Evolutionary conservation across 805 yeast species (phyloP).

Genomic region (Metschnikowia continentalis): DNA sequence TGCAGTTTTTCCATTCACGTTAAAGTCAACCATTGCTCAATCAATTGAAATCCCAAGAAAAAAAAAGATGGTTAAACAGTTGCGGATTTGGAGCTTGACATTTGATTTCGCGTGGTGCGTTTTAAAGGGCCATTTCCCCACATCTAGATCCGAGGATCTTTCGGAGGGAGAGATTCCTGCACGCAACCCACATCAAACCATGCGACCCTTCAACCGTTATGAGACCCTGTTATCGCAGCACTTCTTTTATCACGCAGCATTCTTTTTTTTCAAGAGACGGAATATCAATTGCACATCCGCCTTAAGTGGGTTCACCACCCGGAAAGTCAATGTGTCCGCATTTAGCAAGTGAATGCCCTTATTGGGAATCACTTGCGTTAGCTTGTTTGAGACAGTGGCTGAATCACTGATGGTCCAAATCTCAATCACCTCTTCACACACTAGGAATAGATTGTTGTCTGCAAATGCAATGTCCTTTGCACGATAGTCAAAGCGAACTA

Average conservation of each 20-base stretch:
- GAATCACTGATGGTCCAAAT: constrained; percentile 55
- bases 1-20: constrained; percentile 59
- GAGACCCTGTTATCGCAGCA: no score
- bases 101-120: not conserved
- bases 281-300: constrained; percentile 60
- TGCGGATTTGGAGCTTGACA: not conserved
- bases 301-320: constrained; percentile 63
- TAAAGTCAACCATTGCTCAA: constrained; percentile 37
- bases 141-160: constrained; percentile 3
- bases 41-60: not conserved
- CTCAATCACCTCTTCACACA: constrained; percentile 66
- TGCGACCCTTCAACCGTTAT: not conserved
- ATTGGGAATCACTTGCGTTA: constrained; percentile 68
- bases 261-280: constrained; percentile 3
- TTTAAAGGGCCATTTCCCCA: not conserved
- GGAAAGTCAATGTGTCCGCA: constrained; percentile 21
- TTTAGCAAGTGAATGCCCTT: constrained; percentile 48
- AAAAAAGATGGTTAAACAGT: not conserved
- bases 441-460: constrained; percentile 36
- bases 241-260: not conserved
- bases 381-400: constrained; percentile 41
- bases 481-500: constrained; percentile 41
- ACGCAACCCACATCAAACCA: not conserved
- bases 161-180: not conserved
- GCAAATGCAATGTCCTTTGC: constrained; percentile 34